These are phyloP conservation scores for Salix dunnii DNA, from an alignment of 345 rosid species.

Conservation along the genomic window DNA sequence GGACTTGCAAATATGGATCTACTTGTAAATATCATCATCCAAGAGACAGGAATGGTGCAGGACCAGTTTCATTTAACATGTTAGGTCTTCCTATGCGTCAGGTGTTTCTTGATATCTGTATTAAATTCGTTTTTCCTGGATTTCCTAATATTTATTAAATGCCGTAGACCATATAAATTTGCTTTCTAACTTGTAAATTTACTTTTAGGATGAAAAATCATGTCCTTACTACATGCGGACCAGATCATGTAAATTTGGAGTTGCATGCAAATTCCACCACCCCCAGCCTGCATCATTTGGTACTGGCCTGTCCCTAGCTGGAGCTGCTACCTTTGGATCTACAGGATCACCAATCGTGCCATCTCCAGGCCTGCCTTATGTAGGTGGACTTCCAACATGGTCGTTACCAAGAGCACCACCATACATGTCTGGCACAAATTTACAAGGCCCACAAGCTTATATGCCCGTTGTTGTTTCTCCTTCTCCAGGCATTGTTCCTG, in stretches of 20 bases:
- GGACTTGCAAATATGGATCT: slow-evolving; percentile 78
- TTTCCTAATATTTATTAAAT: background rate
- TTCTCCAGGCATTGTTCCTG: slow-evolving; percentile 50
- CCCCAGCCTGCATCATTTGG: slow-evolving; percentile 60
- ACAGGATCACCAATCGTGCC: slow-evolving; percentile 40
- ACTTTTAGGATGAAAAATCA: slow-evolving; percentile 63
- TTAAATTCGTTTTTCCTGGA: background rate
- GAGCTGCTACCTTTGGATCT: slow-evolving; percentile 38
- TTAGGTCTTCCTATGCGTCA: slow-evolving; percentile 77
- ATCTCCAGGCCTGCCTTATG: slow-evolving; percentile 52
- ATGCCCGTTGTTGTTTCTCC: slow-evolving; percentile 60
- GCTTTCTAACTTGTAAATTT: background rate
- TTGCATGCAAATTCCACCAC: slow-evolving; percentile 81
- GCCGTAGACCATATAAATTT: background rate
- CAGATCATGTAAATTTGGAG: slow-evolving; percentile 73
- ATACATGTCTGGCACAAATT: slow-evolving; percentile 34
- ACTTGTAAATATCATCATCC: slow-evolving; percentile 90
- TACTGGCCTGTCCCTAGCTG: slow-evolving; percentile 32
- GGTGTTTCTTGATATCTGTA: slow-evolving; percentile 28
- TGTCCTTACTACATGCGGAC: slow-evolving; percentile 76
- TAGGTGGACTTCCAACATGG: slow-evolving; percentile 53
- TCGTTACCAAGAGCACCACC: slow-evolving; percentile 53
- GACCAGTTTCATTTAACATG: slow-evolving; percentile 60
- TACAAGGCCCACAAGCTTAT: slow-evolving; percentile 49
- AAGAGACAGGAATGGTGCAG: slow-evolving; percentile 84